A percentile compares a stretch with the other conserved stretches of the same genome.
Evolutionary conservation across 2,329 filamentous ascomycete genomes (phyloP).

Genomic region (Fusarium sp.): DNA sequence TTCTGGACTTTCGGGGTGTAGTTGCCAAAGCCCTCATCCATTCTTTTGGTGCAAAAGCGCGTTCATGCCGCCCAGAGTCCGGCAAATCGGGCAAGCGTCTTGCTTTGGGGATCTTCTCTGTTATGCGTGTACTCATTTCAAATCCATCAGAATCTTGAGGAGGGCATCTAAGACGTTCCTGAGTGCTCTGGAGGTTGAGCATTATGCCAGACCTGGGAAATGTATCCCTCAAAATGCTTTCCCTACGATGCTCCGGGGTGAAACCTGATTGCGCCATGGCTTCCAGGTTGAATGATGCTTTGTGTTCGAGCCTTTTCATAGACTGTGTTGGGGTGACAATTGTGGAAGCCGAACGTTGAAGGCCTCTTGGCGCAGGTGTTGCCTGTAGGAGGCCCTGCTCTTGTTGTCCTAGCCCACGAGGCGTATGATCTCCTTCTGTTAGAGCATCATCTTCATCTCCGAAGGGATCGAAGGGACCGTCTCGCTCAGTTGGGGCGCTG

Average conservation of each 20-base stretch:
- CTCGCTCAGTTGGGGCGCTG: neutral
- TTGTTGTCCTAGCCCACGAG: constrained; percentile 1
- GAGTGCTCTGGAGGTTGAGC: constrained; percentile 23
- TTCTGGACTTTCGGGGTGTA: constrained; percentile 17
- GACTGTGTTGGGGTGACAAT: constrained; percentile 35
- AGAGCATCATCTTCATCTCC: neutral
- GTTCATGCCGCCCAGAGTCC: neutral
- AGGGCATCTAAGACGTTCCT: constrained; percentile 14
- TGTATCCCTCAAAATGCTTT: neutral
- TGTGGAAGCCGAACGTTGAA: constrained; percentile 27
- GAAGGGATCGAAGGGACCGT: neutral
- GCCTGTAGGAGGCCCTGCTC: neutral
- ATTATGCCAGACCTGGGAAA: constrained; percentile 22
- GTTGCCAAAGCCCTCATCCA: constrained; percentile 13
- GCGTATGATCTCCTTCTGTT: constrained; percentile 1
- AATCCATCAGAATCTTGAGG: neutral
- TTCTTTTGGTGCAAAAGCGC: constrained; percentile 1
- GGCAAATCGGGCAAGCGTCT: constrained; percentile 1
- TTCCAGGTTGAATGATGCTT: constrained; percentile 23
- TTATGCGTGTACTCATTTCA: neutral
- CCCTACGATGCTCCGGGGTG: constrained; percentile 28
- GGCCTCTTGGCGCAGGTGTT: neutral
- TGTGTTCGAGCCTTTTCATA: constrained; percentile 3
- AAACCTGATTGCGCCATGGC: constrained; percentile 31
- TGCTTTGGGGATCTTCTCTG: neutral